Conservation (phyloP, 2,329 filamentous ascomycete species). For the Hypoxylon sp. region DNA sequence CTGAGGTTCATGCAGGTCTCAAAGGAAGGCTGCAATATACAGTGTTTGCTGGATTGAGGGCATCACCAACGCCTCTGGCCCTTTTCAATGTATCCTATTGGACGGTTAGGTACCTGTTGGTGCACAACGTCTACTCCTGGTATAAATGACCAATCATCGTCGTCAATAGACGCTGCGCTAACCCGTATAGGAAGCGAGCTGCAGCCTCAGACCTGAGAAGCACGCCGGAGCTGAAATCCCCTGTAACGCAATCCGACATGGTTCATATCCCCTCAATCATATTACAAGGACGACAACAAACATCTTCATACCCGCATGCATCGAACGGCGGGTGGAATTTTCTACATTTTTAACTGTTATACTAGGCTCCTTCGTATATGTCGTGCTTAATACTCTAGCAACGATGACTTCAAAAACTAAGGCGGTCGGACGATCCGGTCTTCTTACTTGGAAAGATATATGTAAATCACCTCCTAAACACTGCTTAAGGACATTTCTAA, state of each 20-base stretch:
- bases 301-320: background rate
- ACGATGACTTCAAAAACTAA: slow-evolving; percentile 6
- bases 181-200: slow-evolving; percentile 13
- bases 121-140: background rate
- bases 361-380: background rate
- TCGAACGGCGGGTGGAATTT: background rate
- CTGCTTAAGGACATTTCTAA: background rate
- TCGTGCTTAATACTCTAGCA: background rate
- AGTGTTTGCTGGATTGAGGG: background rate
- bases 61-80: slow-evolving; percentile 8
- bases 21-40: background rate
- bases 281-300: background rate
- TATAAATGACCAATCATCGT: slow-evolving; percentile 2
- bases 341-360: background rate
- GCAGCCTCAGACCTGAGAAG: background rate
- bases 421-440: background rate
- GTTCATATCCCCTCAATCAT: background rate
- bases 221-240: slow-evolving; percentile 10
- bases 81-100: slow-evolving; percentile 3
- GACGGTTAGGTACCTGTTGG: background rate
- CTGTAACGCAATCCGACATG: background rate
- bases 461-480: slow-evolving; percentile 3
- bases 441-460: slow-evolving; percentile 39
- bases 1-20: background rate
- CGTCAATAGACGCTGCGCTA: slow-evolving; percentile 2